A percentile compares a stretch with the other conserved stretches of the same genome.
Conservation (phyloP, 306 rosid species). For the Lathyrus tuberosus region DNA sequence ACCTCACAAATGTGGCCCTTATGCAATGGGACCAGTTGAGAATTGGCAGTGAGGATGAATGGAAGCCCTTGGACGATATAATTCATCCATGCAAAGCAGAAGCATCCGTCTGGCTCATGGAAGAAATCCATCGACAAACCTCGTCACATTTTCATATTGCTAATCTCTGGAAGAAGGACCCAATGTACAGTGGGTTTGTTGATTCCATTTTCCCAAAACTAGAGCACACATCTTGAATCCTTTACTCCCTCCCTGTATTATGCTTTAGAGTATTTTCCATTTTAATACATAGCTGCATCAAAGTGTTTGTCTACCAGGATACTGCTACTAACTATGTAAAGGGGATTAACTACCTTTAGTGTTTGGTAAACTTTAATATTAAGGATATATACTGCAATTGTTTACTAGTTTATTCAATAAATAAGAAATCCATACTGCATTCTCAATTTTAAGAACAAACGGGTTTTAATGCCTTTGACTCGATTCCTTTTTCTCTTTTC, state of each 20-base stretch:
- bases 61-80: slow-evolving; percentile 64
- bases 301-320: slow-evolving; percentile 7
- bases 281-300: slow-evolving; percentile 16
- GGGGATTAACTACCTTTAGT: too few species aligned
- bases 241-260: not conserved
- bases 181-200: slow-evolving; percentile 61
- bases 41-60: slow-evolving; percentile 63
- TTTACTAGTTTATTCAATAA: too few species aligned
- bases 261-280: slow-evolving; percentile 1
- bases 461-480: not conserved
- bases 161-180: slow-evolving; percentile 70
- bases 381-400: too few species aligned
- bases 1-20: slow-evolving; percentile 81
- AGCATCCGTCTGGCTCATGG: slow-evolving; percentile 79
- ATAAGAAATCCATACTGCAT: not conserved
- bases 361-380: too few species aligned
- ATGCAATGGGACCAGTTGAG: slow-evolving; percentile 89
- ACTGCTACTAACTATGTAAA: slow-evolving; percentile 5
- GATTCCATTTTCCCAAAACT: slow-evolving; percentile 77
- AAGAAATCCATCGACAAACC: slow-evolving; percentile 90
- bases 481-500: not conserved
- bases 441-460: not conserved
- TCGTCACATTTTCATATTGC: slow-evolving; percentile 71
- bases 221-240: slow-evolving; percentile 40
- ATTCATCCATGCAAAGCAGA: slow-evolving; percentile 92